Base-by-base conservation (phyloP, 805 yeast genomes). In the Starmerella sirachaensis region DNA sequence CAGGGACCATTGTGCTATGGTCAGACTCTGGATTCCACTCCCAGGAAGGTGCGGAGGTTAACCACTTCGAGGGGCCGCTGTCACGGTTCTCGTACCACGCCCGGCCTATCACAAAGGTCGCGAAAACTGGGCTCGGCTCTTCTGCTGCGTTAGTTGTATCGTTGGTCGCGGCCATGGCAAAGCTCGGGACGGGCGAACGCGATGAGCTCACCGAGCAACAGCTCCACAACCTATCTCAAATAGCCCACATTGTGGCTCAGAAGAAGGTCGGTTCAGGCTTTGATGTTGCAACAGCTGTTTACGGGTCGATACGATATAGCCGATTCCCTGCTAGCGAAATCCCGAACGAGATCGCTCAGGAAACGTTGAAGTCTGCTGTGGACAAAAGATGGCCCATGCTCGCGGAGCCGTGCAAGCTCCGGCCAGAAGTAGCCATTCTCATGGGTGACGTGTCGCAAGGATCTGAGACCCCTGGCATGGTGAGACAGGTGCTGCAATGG, bases 391-490 rank as follows among this genome's bases (percentile, higher is more conserved):
- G 95, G 95, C 61, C 66, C 3, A 70, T 78, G 48, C 59, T 53
- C n/a, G 69, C 65, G 36, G 61, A 60, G 6, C 65, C 66, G 22
- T 73, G 84, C 37, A 56, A 66, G 2, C 60, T 91, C 35, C 97
- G 97, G 0, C 66, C 67, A 3, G 72, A 76, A 1, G 59, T 86
- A 18, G 68, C 71, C 38, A 54, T 91, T 33, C 55, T 91, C 2
- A 83, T 91, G 94, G 98, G 98, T 10, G 98, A 91, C 58, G 81
- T 91, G 14, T 64, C 72, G 14, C 86, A 82, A 12, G 98, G 98
- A 0, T 83, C 95, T 0, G 93, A 85, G 53, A 91, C 98, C 0
- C 95, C 97, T 0, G 81, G 80, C 47, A 64, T 91, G 55, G 97
- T 91, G 1, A 65, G 78, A 1, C 71, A 70, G 48, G 91, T 91